Evolutionary conservation across 345 rosid genomes (phyloP).

Genomic region (Boechera divaricarpa): DNA sequence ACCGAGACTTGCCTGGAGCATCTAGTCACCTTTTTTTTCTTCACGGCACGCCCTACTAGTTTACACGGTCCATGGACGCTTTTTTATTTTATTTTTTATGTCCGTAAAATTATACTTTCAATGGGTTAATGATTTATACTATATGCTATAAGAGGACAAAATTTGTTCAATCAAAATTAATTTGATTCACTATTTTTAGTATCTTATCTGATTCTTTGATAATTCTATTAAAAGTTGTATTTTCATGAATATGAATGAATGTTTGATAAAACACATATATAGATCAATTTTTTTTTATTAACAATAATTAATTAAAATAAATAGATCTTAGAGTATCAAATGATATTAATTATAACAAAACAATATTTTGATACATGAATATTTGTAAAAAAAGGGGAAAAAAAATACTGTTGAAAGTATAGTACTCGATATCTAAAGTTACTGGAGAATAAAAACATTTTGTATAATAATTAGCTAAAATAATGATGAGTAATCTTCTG

Average conservation of each 20-base stretch:
- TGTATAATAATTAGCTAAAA: slow-evolving; percentile 11
- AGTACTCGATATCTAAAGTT: background rate
- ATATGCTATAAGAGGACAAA: background rate
- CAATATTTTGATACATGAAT: background rate
- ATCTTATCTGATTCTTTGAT: background rate
- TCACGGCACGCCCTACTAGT: slow-evolving; percentile 10
- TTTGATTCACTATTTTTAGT: background rate
- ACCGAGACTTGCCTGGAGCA: slow-evolving; percentile 39
- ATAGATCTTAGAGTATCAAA: background rate
- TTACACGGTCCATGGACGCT: slow-evolving; percentile 11
- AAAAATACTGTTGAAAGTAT: background rate
- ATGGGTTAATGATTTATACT: no score
- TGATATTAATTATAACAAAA: background rate
- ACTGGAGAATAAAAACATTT: slow-evolving; percentile 16
- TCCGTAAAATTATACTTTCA: background rate
- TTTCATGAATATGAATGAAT: no score
- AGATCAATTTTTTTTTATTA: background rate
- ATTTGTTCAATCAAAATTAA: background rate
- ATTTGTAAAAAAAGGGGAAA: background rate
- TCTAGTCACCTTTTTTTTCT: slow-evolving; percentile 1
- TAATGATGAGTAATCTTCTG: slow-evolving; percentile 33
- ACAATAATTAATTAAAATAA: background rate
- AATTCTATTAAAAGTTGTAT: background rate
- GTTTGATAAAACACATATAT: no score
- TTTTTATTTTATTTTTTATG: background rate